Evolutionary conservation across 2,329 filamentous ascomycete species (phyloP).

Genomic region (Pestalotiopsis sp.): DNA sequence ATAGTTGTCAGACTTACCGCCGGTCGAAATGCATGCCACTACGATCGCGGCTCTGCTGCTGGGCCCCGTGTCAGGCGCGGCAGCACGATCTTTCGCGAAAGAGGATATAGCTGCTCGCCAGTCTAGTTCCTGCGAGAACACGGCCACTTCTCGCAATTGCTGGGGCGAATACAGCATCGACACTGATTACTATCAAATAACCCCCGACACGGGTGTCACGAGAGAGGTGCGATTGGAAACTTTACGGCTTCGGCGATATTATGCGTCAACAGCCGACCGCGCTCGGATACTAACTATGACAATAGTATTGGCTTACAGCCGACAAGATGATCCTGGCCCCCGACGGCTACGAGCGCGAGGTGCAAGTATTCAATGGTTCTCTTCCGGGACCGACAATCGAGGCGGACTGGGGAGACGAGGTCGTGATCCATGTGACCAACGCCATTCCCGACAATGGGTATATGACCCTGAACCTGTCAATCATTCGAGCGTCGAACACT

Average conservation of each 20-base stretch:
- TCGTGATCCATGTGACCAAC: slow-evolving; percentile 32
- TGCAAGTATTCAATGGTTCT: slow-evolving; percentile 43
- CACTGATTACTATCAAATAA: slow-evolving; percentile 33
- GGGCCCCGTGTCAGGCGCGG: neutral
- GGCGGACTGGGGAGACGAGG: slow-evolving; percentile 44
- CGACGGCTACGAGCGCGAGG: slow-evolving; percentile 32
- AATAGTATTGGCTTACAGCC: slow-evolving; percentile 28
- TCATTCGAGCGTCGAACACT: neutral
- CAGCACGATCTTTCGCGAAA: neutral
- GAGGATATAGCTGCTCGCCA: neutral
- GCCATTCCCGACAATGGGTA: slow-evolving; percentile 28
- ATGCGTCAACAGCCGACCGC: neutral
- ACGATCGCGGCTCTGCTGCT: neutral
- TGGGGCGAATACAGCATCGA: slow-evolving; percentile 43
- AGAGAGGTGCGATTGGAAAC: slow-evolving; percentile 29
- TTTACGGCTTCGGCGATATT: neutral
- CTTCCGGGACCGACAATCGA: slow-evolving; percentile 30
- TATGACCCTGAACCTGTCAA: slow-evolving; percentile 26
- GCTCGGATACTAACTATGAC: neutral
- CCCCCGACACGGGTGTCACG: slow-evolving; percentile 39
- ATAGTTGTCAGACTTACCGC: neutral
- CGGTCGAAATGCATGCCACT: neutral
- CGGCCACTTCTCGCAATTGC: slow-evolving; percentile 26
- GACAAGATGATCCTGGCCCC: slow-evolving; percentile 26
- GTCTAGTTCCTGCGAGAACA: slow-evolving; percentile 23